Evolutionary conservation across 495 filamentous ascomycete genomes (phyloP).

Genomic region (Neurospora sp.): DNA sequence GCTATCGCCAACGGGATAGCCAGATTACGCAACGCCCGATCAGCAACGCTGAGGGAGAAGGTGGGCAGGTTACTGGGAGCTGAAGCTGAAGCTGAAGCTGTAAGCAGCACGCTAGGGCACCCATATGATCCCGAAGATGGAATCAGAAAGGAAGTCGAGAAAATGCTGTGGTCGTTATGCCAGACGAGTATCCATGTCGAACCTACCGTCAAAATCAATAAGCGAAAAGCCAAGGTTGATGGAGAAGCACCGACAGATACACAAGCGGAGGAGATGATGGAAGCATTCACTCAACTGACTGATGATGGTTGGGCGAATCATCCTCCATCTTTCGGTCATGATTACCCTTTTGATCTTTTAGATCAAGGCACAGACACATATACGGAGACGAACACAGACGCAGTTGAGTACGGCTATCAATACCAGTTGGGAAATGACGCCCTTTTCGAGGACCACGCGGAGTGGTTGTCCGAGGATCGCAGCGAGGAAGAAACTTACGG

Average conservation of each 20-base stretch:
- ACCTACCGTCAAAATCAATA: slow-evolving; percentile 1
- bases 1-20: slow-evolving; percentile 14
- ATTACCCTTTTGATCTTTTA: not conserved
- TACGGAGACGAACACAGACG: not conserved
- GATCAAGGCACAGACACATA: not conserved
- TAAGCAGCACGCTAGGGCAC: not conserved
- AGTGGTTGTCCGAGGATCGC: not conserved
- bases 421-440: not conserved
- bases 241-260: not conserved
- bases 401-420: not conserved
- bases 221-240: not conserved
- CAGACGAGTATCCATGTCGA: slow-evolving; percentile 15
- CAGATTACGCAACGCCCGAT: slow-evolving; percentile 14
- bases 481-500: not conserved
- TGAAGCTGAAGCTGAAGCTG: not conserved
- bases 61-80: not conserved
- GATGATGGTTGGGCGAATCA: not conserved
- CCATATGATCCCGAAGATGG: not conserved
- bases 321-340: not conserved
- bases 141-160: slow-evolving; percentile 1
- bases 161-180: slow-evolving; percentile 16
- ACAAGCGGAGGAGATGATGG: not conserved
- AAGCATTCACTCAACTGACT: not conserved
- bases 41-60: slow-evolving; percentile 16
- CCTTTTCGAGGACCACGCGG: not conserved